These are phyloP conservation scores for Kodamaea fungicola DNA, from an alignment of 1,139 yeast species.

Conservation along the genomic window DNA sequence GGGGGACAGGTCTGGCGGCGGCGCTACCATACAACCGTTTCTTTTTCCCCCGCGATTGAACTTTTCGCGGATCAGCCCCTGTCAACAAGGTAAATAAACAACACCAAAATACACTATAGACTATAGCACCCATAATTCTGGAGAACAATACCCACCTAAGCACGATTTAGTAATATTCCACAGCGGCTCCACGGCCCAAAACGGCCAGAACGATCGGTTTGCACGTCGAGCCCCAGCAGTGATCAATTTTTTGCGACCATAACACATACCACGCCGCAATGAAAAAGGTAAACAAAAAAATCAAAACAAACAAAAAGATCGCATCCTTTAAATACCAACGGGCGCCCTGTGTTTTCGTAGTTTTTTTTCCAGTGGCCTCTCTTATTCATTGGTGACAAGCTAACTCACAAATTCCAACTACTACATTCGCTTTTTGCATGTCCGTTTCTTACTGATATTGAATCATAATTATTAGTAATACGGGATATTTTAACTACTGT, in stretches of 20 bases:
- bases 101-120: not conserved
- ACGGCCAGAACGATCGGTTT: too few relatives aligned
- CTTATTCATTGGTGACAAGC: not conserved
- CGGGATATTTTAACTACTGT: not conserved
- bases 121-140: not conserved
- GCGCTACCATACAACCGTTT: not conserved
- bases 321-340: constrained; percentile 1
- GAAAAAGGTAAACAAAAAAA: not conserved
- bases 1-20: too few relatives aligned
- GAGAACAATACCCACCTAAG: not conserved
- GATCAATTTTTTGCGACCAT: too few relatives aligned
- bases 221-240: too few relatives aligned
- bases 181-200: too few relatives aligned
- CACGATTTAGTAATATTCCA: not conserved
- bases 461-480: not conserved
- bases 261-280: not conserved
- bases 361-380: not conserved
- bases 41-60: constrained; percentile 1
- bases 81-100: constrained; percentile 1
- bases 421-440: constrained; percentile 1
- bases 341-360: not conserved
- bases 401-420: constrained; percentile 1
- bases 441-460: constrained; percentile 1
- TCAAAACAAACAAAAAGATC: not conserved
- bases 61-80: constrained; percentile 1